phyloP scores from a whole-genome alignment of 202 grass and related monocot species.

The Miscanthus sacchariflorus region DNA sequence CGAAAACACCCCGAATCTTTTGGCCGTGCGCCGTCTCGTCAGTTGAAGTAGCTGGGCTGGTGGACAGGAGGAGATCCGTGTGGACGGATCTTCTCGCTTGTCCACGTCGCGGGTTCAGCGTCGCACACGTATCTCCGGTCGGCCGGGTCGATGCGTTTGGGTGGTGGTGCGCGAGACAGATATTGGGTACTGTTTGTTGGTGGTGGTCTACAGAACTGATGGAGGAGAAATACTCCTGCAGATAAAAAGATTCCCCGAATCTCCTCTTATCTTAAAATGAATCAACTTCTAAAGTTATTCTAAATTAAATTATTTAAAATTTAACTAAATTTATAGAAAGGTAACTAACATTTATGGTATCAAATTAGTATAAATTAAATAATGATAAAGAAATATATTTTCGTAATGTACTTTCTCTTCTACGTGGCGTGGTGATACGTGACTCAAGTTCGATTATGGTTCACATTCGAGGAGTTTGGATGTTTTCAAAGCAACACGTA shows the following conservation, averaged over 20 bases:
- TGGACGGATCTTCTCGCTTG: conserved; percentile 21
- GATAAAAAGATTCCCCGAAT: neutral
- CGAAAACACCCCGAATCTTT: conserved; percentile 16
- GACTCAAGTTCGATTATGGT: too few species aligned
- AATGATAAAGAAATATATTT: too few species aligned
- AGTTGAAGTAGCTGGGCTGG: conserved; percentile 9
- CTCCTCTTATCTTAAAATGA: too few species aligned
- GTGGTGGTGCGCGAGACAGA: conserved; percentile 33
- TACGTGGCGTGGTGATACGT: too few species aligned
- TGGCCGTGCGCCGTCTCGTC: neutral
- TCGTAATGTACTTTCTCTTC: too few species aligned
- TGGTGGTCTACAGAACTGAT: neutral
- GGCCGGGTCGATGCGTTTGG: neutral
- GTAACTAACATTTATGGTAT: too few species aligned
- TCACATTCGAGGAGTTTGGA: too few species aligned
- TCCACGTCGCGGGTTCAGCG: conserved; percentile 26
- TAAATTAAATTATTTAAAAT: too few species aligned
- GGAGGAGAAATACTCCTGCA: neutral
- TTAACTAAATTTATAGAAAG: too few species aligned
- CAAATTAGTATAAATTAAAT: too few species aligned
- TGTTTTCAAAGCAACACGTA: too few species aligned
- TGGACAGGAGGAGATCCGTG: conserved; percentile 62
- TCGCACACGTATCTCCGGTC: conserved; percentile 34
- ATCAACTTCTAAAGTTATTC: too few species aligned
- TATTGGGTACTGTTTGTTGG: neutral